Evolutionary conservation across 495 filamentous ascomycete species (phyloP).

Genomic region (Neurospora sp.): DNA sequence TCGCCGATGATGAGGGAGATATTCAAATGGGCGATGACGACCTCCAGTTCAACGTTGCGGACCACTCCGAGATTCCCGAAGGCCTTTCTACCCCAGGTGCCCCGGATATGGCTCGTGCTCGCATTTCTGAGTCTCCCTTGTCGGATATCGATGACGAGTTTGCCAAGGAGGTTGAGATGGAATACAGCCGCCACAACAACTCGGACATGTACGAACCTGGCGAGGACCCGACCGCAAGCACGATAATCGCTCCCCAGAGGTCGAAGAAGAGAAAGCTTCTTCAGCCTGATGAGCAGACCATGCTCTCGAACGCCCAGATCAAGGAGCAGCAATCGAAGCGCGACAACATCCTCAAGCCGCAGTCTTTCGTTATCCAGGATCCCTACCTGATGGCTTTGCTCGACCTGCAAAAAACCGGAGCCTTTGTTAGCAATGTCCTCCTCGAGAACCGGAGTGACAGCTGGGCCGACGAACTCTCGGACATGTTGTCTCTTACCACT

Average conservation of each 20-base stretch:
- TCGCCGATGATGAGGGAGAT: slow-evolving; percentile 51
- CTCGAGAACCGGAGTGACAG: slow-evolving; percentile 63
- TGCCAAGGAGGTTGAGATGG: slow-evolving; percentile 41
- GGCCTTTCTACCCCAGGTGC: slow-evolving; percentile 10
- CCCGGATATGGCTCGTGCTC: slow-evolving; percentile 35
- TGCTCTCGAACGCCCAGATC: slow-evolving; percentile 48
- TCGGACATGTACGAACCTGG: slow-evolving; percentile 46
- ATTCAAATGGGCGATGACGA: slow-evolving; percentile 52
- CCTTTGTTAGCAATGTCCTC: slow-evolving; percentile 73
- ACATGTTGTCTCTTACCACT: slow-evolving; percentile 70
- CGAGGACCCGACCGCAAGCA: slow-evolving; percentile 34
- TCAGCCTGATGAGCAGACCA: slow-evolving; percentile 54
- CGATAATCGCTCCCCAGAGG: slow-evolving; percentile 48
- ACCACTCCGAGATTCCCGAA: slow-evolving; percentile 36
- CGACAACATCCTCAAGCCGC: slow-evolving; percentile 67
- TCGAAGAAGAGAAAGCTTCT: slow-evolving; percentile 71
- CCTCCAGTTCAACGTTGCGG: slow-evolving; percentile 39
- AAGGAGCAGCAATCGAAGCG: slow-evolving; percentile 71
- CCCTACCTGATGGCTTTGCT: slow-evolving; percentile 78
- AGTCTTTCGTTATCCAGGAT: slow-evolving; percentile 74
- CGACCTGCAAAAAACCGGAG: slow-evolving; percentile 78
- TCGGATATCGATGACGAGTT: slow-evolving; percentile 56
- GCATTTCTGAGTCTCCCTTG: slow-evolving; percentile 59
- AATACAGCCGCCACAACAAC: slow-evolving; percentile 42
- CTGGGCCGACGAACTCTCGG: slow-evolving; percentile 88